Evolutionary conservation across 805 yeast genomes (phyloP), one percentile per base, ranked within the genome.

Genomic region (Tetrapisispora phaffii): DNA sequence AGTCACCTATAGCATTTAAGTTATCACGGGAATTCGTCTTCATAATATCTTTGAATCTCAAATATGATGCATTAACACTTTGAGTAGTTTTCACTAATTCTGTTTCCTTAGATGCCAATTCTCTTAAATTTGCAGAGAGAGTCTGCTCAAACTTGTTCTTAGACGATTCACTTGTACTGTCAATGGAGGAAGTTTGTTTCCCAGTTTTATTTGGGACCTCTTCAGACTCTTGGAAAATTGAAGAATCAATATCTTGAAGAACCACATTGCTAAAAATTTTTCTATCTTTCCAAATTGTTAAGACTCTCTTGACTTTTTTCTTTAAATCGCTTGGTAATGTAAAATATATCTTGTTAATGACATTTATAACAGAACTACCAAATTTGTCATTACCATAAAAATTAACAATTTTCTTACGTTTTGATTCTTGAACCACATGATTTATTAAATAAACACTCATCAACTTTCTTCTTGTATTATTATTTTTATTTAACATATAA

Each of bases 241-340:
- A 16, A 26, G 41, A n/a, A 7, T 38, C 41, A 17, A 72, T 59
- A 10, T 54, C 55, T 15, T 50, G 39, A 41, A 70, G 52, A 6
- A 62, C 67, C 1, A 54, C 55, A 4, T 58, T 52, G 5, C 61
- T 41, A 48, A 81, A 80, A 0, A 82, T 73, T n/a, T 59, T 60
- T 42, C 89, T 66, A 53, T 77, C 77, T 34, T 70, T 69, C 87
- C 87, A 82, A n/a, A 82, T 84, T 33, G 67, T 71, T 16, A 78
- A 67, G 16, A 82, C 78, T 32, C 88, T 68, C 36, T 67, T 72
- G 10, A 80, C 71, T 45, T 78, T 76, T 39, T 72, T 73, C 47
- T 71, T 70, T 10, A 73, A 62, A n/a, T 71, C 75, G 32, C 56
- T 45, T 13, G 70, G 66, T n/a, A 65, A 60, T 20, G 53, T 59